Evolutionary conservation across 2,329 filamentous ascomycete species (phyloP), one percentile per base, ranked within the genome.

Genomic region (Fusarium falciforme): DNA sequence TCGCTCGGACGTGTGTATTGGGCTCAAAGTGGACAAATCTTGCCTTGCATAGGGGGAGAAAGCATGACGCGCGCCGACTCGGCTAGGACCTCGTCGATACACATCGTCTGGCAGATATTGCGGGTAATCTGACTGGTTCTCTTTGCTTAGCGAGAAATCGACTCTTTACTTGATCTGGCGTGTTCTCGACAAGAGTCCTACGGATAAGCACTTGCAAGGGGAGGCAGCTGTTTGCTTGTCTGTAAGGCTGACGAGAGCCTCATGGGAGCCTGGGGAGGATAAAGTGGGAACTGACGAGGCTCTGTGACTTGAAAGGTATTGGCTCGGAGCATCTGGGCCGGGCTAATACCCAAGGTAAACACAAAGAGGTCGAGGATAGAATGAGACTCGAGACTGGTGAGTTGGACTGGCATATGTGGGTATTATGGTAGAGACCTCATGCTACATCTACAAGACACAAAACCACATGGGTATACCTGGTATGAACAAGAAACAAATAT

Each of bases 241-340:
- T 68, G 76, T 76, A 77, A 73, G 71, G 74, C 76, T 78, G 76
- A 78, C 76, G 74, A 76, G 68, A 78, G 76, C 68, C 74, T 73
- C 58, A 68, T 47, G 6, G 47, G 25, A 40, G 35, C 44, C 33
- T 29, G 59, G 44, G 40, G 27, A 17, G 61, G 25, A 22, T 31
- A 70, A 65, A 64, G 67, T 66, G 40, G 67, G 67, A 68, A 66
- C 64, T 55, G 42, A 54, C 61, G 57, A 68, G 49, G 20, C 38
- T 29, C 49, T 57, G 40, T 61, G 58, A 38, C 44, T 66, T 6
- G 27, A 31, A 29, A 52, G 17, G 47, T 14, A 31, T 31, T 52
- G 62, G 55, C 11, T 22, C 35, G 61, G 66, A 31, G 42, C 33
- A 52, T 31, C 52, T 22, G 52, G 29, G 59, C 52, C 58, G 64